phyloP scores from a whole-genome alignment of 179 eudicot genomes.

The Silene noctiflora region DNA sequence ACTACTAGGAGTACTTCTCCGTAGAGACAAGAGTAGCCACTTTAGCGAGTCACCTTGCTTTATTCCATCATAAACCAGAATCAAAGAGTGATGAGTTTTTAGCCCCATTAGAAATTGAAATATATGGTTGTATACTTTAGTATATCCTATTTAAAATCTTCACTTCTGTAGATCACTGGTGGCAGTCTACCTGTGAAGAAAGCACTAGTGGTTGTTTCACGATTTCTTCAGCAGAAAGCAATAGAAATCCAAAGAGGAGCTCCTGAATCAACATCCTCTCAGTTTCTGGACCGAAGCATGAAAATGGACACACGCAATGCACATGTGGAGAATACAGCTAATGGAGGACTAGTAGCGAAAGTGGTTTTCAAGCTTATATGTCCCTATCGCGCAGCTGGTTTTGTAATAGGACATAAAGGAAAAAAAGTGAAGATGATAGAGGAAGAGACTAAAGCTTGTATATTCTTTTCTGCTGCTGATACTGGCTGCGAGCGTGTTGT shows the following conservation, averaged over 20 bases:
- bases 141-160: neutral
- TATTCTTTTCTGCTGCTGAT: conserved; percentile 24
- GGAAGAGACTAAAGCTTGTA: conserved; percentile 33
- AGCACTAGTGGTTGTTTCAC: conserved; percentile 31
- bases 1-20: no score
- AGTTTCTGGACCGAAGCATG: conserved; percentile 16
- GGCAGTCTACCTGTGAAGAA: conserved; percentile 33
- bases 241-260: conserved; percentile 12
- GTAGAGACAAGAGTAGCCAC: no score
- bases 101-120: no score
- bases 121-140: neutral
- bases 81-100: no score
- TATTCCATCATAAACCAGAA: no score
- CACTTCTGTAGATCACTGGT: conserved; percentile 33
- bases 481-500: conserved; percentile 28
- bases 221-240: conserved; percentile 30
- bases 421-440: conserved; percentile 29
- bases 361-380: conserved; percentile 36
- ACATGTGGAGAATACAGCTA: neutral
- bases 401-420: conserved; percentile 35
- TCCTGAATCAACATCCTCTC: conserved; percentile 15
- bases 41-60: no score
- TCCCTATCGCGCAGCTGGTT: conserved; percentile 28
- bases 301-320: conserved; percentile 4
- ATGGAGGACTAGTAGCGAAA: conserved; percentile 19